Evolutionary conservation across 2,329 filamentous ascomycete genomes (phyloP), one percentile per base, ranked within the genome.

Genomic region (Neophaeococcomyces mojaviensis): DNA sequence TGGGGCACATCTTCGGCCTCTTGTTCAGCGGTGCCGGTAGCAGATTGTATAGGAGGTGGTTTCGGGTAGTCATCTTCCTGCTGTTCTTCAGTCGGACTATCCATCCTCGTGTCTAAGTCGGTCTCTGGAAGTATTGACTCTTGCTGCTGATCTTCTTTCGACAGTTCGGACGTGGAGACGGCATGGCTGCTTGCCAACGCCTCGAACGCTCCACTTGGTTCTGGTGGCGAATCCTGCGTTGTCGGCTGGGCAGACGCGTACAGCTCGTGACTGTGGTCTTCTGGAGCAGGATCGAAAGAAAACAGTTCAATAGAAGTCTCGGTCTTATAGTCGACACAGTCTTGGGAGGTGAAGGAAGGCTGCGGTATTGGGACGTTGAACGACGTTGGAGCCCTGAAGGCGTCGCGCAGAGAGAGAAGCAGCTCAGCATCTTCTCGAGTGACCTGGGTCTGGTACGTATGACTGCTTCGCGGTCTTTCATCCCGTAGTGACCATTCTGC

Each of bases 351-450:
- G 5, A 28, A 1, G 86, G 79, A 3, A 96, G 74, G 44, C 81
- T 83, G 49, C 77, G 79, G 68, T 96, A 95, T 65, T 94, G 84
- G 42, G 75, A 74, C 50, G 72, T 81, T 1, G 90, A 90, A 18
- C 72, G 67, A 26, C 94, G 4, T 30, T 44, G 41, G 37, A 44
- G 41, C 24, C 10, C 10, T 33, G 15, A 44, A 44, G 4, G 34
- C 55, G 26, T 54, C 50, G 44, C 50, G 49, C 30, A 72, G 60
- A 46, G 69, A 68, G 19, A 74, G 59, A 35, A 74, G 54, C 45
- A 74, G 60, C 46, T 72, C 68, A 10, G 70, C 71, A 55, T 74
- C 71, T 22, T 65, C 68, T 44, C 66, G 68, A 60, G 68, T 69
- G 52, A 64, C 68, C 45, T 53, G 49, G 26, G 55, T 49, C 28